Evolutionary conservation across 495 filamentous ascomycete species (phyloP).

Genomic region (Neurospora discreta): DNA sequence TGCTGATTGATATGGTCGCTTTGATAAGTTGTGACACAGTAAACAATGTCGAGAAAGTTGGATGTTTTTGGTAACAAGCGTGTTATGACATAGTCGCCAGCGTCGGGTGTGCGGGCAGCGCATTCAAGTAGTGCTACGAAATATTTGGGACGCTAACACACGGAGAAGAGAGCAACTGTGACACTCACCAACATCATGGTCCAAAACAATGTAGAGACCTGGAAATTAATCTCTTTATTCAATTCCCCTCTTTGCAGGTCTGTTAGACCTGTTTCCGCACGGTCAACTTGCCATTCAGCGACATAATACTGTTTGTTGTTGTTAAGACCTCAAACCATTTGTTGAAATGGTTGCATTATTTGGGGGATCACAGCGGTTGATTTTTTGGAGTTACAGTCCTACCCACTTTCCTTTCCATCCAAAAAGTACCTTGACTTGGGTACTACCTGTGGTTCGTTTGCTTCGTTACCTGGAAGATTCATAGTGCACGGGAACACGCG

Average conservation of each 20-base stretch:
- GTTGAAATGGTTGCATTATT: not conserved
- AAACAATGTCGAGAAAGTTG: not conserved
- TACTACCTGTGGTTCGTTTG: too few relatives aligned
- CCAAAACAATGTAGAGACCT: not conserved
- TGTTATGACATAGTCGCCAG: not conserved
- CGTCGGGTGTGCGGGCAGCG: too few relatives aligned
- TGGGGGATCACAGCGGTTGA: not conserved
- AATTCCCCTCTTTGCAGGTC: not conserved
- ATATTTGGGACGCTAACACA: not conserved
- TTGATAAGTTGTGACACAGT: not conserved
- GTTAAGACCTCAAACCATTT: not conserved
- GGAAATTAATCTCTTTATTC: not conserved
- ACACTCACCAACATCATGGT: not conserved
- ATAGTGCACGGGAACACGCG: not conserved
- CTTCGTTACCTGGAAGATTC: not conserved
- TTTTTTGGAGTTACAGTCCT: not conserved
- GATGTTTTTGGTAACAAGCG: not conserved
- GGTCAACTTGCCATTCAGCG: not conserved
- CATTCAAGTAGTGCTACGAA: not conserved
- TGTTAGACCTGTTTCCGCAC: not conserved
- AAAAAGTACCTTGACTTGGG: not conserved
- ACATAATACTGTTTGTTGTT: not conserved
- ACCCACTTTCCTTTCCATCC: not conserved
- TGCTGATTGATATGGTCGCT: not conserved
- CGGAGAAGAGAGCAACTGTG: not conserved